phyloP scores from a whole-genome alignment of 1,284 basidiomycete species.

The Sporisorium iseilematis-ciliati region DNA sequence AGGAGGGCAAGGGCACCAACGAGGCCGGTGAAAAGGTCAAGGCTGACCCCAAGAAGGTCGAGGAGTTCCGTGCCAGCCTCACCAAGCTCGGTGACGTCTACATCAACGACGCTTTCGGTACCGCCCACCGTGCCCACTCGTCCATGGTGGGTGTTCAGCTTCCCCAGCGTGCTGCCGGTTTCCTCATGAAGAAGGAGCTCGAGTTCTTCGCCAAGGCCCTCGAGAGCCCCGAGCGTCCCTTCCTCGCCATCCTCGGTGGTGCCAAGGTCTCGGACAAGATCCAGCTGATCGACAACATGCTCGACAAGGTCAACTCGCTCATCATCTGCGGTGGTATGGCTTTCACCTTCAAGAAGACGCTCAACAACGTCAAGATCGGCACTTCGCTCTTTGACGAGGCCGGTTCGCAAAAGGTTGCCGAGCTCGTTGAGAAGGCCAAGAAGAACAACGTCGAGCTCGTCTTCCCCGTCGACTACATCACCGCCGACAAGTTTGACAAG shows the following conservation, averaged over 20 bases:
- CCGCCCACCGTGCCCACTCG: constrained; percentile 97
- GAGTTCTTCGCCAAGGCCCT: constrained; percentile 98
- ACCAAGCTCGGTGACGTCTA: constrained; percentile 96
- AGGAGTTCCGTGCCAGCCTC: constrained; percentile 85
- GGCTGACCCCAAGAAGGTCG: constrained; percentile 84
- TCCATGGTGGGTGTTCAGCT: constrained; percentile 98
- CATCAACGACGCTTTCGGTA: constrained; percentile 98
- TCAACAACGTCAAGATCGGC: constrained; percentile 87
- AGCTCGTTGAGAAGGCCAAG: constrained; percentile 91
- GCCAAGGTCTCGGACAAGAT: constrained; percentile 99
- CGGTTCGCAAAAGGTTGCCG: constrained; percentile 87
- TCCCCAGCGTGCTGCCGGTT: constrained; percentile 91
- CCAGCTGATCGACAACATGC: constrained; percentile 97
- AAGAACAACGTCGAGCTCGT: constrained; percentile 92
- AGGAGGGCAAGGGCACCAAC: constrained; percentile 94
- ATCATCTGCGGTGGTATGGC: constrained; percentile 99
- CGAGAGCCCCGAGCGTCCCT: constrained; percentile 92
- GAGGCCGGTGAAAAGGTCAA: constrained; percentile 92
- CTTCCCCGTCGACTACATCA: constrained; percentile 94
- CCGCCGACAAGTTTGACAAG: constrained; percentile 94
- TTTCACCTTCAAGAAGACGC: constrained; percentile 98
- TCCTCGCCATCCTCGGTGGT: constrained; percentile 97
- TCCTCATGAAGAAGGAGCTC: constrained; percentile 98
- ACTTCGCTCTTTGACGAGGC: constrained; percentile 92
- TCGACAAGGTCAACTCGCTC: constrained; percentile 96